These are phyloP conservation scores for Knufia fluminis DNA, from an alignment of 2,329 filamentous ascomycete species.

Conservation along the genomic window DNA sequence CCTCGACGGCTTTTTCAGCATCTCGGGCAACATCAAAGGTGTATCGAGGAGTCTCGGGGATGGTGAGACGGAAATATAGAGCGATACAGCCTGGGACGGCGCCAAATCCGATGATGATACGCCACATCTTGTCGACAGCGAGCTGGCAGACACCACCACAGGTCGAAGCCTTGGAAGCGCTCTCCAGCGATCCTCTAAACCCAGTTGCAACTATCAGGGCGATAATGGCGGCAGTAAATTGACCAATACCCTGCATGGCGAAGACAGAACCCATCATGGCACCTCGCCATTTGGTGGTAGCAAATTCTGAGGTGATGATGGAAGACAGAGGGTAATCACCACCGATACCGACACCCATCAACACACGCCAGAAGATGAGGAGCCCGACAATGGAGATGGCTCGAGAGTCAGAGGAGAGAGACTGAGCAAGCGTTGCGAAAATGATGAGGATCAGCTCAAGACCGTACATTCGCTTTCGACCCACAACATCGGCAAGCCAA, in stretches of 20 bases:
- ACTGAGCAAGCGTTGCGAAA: constrained; percentile 64
- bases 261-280: constrained; percentile 84
- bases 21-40: constrained; percentile 74
- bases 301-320: constrained; percentile 59
- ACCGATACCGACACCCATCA: constrained; percentile 72
- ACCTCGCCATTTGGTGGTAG: constrained; percentile 74
- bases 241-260: constrained; percentile 77
- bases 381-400: constrained; percentile 47
- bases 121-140: constrained; percentile 83
- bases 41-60: constrained; percentile 80
- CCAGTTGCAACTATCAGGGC: constrained; percentile 65
- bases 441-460: constrained; percentile 73
- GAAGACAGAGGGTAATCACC: constrained; percentile 76
- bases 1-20: constrained; percentile 61
- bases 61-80: constrained; percentile 77
- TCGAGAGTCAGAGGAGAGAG: constrained; percentile 54
- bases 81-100: constrained; percentile 72
- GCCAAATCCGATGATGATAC: constrained; percentile 69
- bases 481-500: constrained; percentile 65
- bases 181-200: constrained; percentile 55
- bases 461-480: constrained; percentile 77
- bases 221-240: constrained; percentile 65
- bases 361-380: constrained; percentile 70
- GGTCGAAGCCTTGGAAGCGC: constrained; percentile 41
- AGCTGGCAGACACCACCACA: constrained; percentile 57